Conservation (phyloP, 257 asterid genomes). For the Solanum infundibuliforme region DNA sequence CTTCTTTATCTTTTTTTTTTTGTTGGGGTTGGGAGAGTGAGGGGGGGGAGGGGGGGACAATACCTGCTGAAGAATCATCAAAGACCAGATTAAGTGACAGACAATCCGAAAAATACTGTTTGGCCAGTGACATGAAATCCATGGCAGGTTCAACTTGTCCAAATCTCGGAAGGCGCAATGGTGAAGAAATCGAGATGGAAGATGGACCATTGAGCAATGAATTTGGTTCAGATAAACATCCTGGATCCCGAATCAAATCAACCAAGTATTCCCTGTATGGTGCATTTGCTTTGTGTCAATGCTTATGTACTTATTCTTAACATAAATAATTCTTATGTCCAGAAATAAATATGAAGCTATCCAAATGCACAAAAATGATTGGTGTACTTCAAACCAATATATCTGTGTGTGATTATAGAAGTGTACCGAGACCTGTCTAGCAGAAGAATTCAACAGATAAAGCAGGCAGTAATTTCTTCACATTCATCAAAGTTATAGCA, state of each 20-base stretch:
- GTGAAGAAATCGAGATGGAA: constrained; percentile 85
- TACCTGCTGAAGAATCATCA: constrained; percentile 62
- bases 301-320: neutral
- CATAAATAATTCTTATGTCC: neutral
- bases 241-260: constrained; percentile 80
- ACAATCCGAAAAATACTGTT: constrained; percentile 65
- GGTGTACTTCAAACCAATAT: neutral
- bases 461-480: neutral
- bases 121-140: constrained; percentile 75
- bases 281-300: neutral
- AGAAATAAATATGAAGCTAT: neutral
- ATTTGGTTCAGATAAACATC: constrained; percentile 73
- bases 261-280: constrained; percentile 80
- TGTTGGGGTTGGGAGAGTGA: neutral
- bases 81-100: constrained; percentile 71
- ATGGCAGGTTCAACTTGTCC: constrained; percentile 56
- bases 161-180: constrained; percentile 73
- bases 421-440: neutral
- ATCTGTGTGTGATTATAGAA: neutral
- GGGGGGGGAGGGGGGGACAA: neutral
- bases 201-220: constrained; percentile 89
- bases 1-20: neutral
- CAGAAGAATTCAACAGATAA: neutral
- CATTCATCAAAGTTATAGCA: neutral
- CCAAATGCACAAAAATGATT: neutral